A percentile compares a stretch with the other conserved stretches of the same genome.
Evolutionary conservation across 805 yeast genomes (phyloP).

Genomic region (Wickerhamiella slavikovae): DNA sequence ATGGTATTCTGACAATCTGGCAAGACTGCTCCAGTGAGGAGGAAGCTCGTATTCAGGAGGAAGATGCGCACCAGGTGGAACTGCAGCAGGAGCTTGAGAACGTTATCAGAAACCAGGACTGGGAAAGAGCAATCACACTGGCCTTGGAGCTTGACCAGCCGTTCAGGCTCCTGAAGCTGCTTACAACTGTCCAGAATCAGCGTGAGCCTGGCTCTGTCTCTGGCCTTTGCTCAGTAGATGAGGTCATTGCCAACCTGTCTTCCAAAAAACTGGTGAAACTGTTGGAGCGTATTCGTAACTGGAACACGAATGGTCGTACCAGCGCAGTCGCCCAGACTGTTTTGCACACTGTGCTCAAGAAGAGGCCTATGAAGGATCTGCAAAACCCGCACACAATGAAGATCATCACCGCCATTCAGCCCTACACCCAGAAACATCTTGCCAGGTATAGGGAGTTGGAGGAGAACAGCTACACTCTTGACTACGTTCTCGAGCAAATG

Average conservation of each 20-base stretch:
- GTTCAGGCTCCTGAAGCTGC: conserved; percentile 61
- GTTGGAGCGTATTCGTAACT: conserved; percentile 65
- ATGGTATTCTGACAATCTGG: conserved; percentile 83
- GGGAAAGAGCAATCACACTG: conserved; percentile 73
- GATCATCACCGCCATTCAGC: conserved; percentile 54
- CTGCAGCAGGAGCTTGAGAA: conserved; percentile 77
- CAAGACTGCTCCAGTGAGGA: conserved; percentile 66
- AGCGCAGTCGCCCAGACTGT: conserved; percentile 66
- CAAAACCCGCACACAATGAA: conserved; percentile 46
- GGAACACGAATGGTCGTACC: conserved; percentile 81
- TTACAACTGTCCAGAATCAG: conserved; percentile 32
- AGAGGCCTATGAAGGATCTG: conserved; percentile 33
- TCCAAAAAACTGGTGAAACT: conserved; percentile 38
- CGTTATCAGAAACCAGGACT: conserved; percentile 47
- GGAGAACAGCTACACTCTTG: conserved; percentile 71
- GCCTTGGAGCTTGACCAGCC: conserved; percentile 84
- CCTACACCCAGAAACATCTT: conserved; percentile 78
- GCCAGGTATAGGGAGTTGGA: conserved; percentile 54
- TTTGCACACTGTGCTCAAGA: conserved; percentile 39
- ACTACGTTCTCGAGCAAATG: conserved; percentile 62
- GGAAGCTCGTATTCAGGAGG: conserved; percentile 27
- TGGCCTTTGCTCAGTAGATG: conserved; percentile 44
- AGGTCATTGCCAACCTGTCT: conserved; percentile 34
- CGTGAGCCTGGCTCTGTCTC: conserved; percentile 28
- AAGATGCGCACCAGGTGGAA: conserved; percentile 46